Evolutionary conservation across 352 stramenopile genomes (phyloP).

Genomic region (Globisporangium recalcitrans): DNA sequence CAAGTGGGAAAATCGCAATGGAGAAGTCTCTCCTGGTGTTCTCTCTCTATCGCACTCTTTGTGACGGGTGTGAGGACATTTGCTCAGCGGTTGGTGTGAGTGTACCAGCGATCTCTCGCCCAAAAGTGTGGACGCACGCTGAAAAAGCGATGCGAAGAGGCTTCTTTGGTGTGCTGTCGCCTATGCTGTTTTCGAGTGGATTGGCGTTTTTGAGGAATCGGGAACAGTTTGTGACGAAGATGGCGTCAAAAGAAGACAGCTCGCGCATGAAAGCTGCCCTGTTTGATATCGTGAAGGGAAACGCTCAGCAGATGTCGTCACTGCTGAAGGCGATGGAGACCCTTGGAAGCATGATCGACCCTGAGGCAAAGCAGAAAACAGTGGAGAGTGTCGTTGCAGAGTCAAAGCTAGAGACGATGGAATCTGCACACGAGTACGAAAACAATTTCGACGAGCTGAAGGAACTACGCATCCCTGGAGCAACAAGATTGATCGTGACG

Average conservation of each 20-base stretch:
- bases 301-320: constrained; percentile 23
- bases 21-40: constrained; percentile 10
- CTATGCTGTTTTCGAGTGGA: constrained; percentile 37
- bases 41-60: constrained; percentile 12
- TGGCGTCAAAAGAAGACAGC: constrained; percentile 4
- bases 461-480: constrained; percentile 71
- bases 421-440: constrained; percentile 79
- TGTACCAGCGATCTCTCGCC: background rate
- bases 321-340: constrained; percentile 33
- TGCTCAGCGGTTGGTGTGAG: background rate
- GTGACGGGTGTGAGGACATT: constrained; percentile 12
- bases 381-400: constrained; percentile 44
- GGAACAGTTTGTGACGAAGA: constrained; percentile 14
- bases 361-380: constrained; percentile 20
- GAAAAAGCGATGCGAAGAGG: constrained; percentile 12
- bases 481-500: constrained; percentile 63
- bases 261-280: background rate
- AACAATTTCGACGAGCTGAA: constrained; percentile 72
- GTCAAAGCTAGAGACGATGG: constrained; percentile 51
- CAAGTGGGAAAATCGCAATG: background rate
- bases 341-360: constrained; percentile 29
- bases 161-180: constrained; percentile 23
- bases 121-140: constrained; percentile 4
- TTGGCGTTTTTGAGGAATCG: constrained; percentile 28
- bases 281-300: constrained; percentile 20